These are phyloP conservation scores for Picochlorum sp. DNA, from an alignment of 139 green algal genomes.

Conservation along the genomic window DNA sequence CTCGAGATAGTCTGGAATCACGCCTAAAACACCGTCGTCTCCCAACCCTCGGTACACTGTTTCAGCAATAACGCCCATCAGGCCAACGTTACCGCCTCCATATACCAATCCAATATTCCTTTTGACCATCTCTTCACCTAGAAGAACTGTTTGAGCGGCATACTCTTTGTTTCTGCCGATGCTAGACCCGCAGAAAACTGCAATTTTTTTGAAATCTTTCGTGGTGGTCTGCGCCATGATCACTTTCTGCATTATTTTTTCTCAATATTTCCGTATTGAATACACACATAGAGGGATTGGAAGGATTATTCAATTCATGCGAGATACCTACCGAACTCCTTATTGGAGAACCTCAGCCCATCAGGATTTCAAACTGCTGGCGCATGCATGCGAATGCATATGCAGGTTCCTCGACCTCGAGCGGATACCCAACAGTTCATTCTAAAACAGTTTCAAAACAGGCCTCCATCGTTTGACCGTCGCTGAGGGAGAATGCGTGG, in stretches of 20 bases:
- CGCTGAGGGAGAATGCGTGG: no score
- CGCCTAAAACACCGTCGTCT: conserved; percentile 51
- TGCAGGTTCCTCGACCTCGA: no score
- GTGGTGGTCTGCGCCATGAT: not conserved
- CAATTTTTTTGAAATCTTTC: conserved; percentile 20
- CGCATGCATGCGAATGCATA: no score
- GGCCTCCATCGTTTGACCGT: no score
- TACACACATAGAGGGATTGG: no score
- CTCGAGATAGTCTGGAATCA: conserved; percentile 57
- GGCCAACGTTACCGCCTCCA: conserved; percentile 49
- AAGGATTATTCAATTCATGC: no score
- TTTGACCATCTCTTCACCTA: conserved; percentile 45
- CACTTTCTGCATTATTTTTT: not conserved
- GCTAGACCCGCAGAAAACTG: conserved; percentile 57
- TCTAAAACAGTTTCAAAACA: no score
- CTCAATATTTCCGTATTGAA: not conserved
- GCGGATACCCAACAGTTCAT: no score
- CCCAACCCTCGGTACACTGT: conserved; percentile 39
- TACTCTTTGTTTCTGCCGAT: conserved; percentile 38
- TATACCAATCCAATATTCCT: conserved; percentile 59
- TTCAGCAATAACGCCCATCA: conserved; percentile 69
- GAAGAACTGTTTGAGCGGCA: conserved; percentile 23
- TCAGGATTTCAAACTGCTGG: no score
- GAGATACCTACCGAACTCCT: no score
- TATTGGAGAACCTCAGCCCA: no score